These are phyloP conservation scores for Rhizophlyctis rosea DNA, from an alignment of 192 early-diverging fungal species.

Conservation along the genomic window DNA sequence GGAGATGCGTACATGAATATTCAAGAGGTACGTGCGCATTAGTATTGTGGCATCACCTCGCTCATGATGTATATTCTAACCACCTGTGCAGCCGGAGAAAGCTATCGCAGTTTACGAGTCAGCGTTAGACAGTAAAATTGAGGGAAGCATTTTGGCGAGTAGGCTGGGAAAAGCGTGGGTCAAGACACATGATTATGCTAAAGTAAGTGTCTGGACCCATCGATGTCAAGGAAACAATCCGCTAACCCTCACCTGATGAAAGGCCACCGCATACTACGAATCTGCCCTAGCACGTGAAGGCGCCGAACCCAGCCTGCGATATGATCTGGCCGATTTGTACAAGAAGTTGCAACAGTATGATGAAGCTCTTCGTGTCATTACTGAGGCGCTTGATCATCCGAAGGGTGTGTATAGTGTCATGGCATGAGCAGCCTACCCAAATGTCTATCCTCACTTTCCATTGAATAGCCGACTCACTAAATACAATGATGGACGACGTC, in stretches of 20 bases:
- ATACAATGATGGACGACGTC: slow-evolving; percentile 29
- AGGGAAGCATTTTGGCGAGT: slow-evolving; percentile 29
- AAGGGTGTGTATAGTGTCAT: slow-evolving; percentile 11
- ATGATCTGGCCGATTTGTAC: slow-evolving; percentile 45
- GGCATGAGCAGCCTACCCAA: neutral
- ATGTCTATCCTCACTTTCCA: neutral
- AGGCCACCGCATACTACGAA: slow-evolving; percentile 50
- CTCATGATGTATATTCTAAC: neutral
- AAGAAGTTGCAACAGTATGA: slow-evolving; percentile 38
- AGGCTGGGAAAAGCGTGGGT: slow-evolving; percentile 50
- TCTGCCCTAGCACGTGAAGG: slow-evolving; percentile 32
- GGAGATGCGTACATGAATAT: slow-evolving; percentile 59
- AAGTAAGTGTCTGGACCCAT: slow-evolving; percentile 17
- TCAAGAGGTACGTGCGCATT: slow-evolving; percentile 30
- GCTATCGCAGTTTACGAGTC: slow-evolving; percentile 53
- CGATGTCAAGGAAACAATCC: too few species aligned
- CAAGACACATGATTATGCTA: slow-evolving; percentile 48
- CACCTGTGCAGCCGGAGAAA: slow-evolving; percentile 38
- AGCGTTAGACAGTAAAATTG: slow-evolving; percentile 42
- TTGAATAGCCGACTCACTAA: slow-evolving; percentile 27
- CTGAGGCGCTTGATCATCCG: slow-evolving; percentile 33
- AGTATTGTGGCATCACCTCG: neutral
- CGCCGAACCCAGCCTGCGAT: slow-evolving; percentile 27
- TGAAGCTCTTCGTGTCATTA: slow-evolving; percentile 38
- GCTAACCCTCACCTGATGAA: neutral